Evolutionary conservation across 2,329 filamentous ascomycete genomes (phyloP), one percentile per base, ranked within the genome.

Genomic region (Metarhizium sp.): DNA sequence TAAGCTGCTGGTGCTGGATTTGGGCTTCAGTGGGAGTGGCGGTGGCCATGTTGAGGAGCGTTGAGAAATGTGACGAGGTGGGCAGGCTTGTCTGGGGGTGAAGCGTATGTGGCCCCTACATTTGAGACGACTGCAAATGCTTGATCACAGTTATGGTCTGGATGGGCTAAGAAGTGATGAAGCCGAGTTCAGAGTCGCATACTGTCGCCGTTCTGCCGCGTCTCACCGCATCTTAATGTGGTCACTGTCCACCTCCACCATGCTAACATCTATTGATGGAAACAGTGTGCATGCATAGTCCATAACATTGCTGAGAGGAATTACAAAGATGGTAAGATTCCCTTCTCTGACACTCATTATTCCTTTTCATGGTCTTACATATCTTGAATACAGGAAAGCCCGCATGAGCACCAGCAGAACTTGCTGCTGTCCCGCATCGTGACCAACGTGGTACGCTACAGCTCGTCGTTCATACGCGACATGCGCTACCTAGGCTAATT

Each of bases 341-440:
- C 3, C 25, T 48, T 29, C n/a, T 10, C 20, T 18, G n/a, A 18
- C 1, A 18, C 2, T 6, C 7, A 2, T 10, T 8, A 45, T 48
- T 30, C 3, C 20, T 11, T 1, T 10, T 7, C n/a, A 7, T 46
- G 43, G 16, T 30, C 11, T 6, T 14, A 30, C 20, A 54, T 14
- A 57, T 47, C 25, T 20, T 13, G 4, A 36, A 38, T 2, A 29
- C 52, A 87, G 92, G 94, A 99, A 72, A 96, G 90, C 66, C 94
- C 94, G 43, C 94, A 99, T 68, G 94, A 97, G 70, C 92, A 97
- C 64, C 94, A 97, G 77, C 92, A 99, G 78, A 95, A 88, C 66
- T 79, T 96, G 53, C 80, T 99, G 64, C 82, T 97, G 49, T 94
- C 90, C 25, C 90, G 94, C 59, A 96, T 99, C 74, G 95, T 96